A percentile compares a stretch with the other conserved stretches of the same genome.
Conservation (phyloP, 192 early-diverging fungal genomes). For the Coemansia reversa region DNA sequence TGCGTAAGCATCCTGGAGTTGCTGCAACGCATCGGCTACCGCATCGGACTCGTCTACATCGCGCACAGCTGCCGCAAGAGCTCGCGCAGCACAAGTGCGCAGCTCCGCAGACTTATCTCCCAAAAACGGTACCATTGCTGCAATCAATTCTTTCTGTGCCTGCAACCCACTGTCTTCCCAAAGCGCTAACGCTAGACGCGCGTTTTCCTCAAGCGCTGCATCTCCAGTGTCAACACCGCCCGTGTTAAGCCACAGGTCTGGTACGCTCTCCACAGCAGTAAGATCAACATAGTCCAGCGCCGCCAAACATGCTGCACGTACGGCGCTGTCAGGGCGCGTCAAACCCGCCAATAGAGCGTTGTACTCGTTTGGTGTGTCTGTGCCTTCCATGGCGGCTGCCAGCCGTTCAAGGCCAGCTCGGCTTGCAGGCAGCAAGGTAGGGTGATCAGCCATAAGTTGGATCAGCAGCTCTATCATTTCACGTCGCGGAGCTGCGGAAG, state of each 20-base stretch:
- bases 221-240: slow-evolving; percentile 19
- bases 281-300: slow-evolving; percentile 52
- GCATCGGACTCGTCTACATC: slow-evolving; percentile 7
- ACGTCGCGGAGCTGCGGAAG: slow-evolving; percentile 56
- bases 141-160: slow-evolving; percentile 23
- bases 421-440: slow-evolving; percentile 26
- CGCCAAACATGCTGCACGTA: slow-evolving; percentile 43
- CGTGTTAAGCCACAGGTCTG: slow-evolving; percentile 36
- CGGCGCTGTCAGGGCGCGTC: slow-evolving; percentile 33
- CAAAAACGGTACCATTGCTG: slow-evolving; percentile 30
- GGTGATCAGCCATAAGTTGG: slow-evolving; percentile 62
- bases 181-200: slow-evolving; percentile 28
- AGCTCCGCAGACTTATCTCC: slow-evolving; percentile 23
- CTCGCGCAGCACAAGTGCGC: slow-evolving; percentile 25
- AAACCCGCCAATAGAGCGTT: slow-evolving; percentile 38
- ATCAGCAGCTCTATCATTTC: slow-evolving; percentile 65
- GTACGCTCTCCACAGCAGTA: slow-evolving; percentile 28
- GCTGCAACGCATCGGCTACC: slow-evolving; percentile 13
- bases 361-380: slow-evolving; percentile 35
- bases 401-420: slow-evolving; percentile 56
- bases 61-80: slow-evolving; percentile 8
- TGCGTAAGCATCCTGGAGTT: slow-evolving; percentile 30
- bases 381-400: slow-evolving; percentile 57
- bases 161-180: slow-evolving; percentile 52
- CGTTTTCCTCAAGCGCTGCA: slow-evolving; percentile 40